Percentiles rank a stretch among this genome's conserved stretches.
Conservation (phyloP, 2,329 filamentous ascomycete species). For the Fusarium circinatum region DNA sequence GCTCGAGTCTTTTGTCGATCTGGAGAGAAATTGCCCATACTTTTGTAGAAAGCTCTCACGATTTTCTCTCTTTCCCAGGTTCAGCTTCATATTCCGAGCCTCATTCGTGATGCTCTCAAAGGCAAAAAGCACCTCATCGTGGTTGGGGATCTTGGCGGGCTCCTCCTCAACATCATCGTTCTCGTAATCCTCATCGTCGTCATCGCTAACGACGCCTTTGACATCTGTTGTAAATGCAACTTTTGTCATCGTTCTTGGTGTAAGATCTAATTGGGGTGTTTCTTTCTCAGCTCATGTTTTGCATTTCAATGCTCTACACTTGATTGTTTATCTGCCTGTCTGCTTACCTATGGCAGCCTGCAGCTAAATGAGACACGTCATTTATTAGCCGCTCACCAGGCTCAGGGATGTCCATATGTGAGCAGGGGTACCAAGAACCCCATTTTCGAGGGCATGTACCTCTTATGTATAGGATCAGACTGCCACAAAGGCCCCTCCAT, state of each 20-base stretch:
- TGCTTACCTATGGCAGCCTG: neutral
- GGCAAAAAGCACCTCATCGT: neutral
- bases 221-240: neutral
- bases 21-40: neutral
- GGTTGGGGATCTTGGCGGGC: neutral
- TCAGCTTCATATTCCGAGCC: neutral
- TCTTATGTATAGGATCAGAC: neutral
- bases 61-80: neutral
- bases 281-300: too few relatives aligned
- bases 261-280: neutral
- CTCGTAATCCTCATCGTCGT: neutral
- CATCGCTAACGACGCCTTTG: neutral
- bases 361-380: neutral
- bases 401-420: neutral
- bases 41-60: neutral
- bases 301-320: neutral
- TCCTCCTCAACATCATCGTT: neutral
- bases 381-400: neutral
- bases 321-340: neutral
- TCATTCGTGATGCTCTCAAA: neutral
- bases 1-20: neutral
- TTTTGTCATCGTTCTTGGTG: neutral
- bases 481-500: neutral
- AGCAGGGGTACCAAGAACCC: neutral
- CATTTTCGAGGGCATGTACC: neutral